A percentile compares a stretch with the other conserved stretches of the same genome.
Evolutionary conservation across 2,329 filamentous ascomycete species (phyloP).

Genomic region (Scedosporium minutisporum): DNA sequence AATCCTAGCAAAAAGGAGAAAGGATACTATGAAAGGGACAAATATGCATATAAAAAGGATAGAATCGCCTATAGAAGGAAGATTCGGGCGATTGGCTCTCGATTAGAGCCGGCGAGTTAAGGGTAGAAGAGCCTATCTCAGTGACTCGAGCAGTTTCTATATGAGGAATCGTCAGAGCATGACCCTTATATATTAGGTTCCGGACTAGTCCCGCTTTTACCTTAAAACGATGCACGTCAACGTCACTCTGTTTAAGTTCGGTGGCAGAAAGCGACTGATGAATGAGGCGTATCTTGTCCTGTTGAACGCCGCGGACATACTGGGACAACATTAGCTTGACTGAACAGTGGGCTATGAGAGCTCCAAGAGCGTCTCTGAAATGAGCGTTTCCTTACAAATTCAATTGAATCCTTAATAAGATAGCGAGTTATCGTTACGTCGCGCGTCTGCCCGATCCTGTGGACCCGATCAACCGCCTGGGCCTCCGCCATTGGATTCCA

Average conservation of each 20-base stretch:
- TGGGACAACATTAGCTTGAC: not conserved
- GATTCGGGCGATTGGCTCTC: no score
- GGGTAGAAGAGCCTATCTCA: not conserved
- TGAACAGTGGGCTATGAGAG: not conserved
- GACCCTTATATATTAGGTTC: not conserved
- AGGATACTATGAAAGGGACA: no score
- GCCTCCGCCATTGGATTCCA: constrained; percentile 45
- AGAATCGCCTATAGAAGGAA: no score
- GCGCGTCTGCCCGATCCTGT: constrained; percentile 34
- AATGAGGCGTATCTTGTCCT: not conserved
- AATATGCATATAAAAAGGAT: no score
- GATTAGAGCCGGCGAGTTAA: no score
- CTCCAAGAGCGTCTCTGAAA: not conserved
- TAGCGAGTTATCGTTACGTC: constrained; percentile 36
- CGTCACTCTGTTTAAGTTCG: not conserved
- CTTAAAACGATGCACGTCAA: not conserved
- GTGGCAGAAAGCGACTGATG: not conserved
- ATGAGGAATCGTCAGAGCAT: not conserved
- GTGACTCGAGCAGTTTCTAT: not conserved
- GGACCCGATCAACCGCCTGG: constrained; percentile 39
- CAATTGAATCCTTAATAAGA: constrained; percentile 29
- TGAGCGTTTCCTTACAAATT: constrained; percentile 25
- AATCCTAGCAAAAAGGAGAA: no score
- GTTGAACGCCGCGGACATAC: constrained; percentile 1
- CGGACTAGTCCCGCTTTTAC: not conserved